phyloP scores from a whole-genome alignment of 1,139 yeast species.

The Debaryomyces robertsiae region DNA sequence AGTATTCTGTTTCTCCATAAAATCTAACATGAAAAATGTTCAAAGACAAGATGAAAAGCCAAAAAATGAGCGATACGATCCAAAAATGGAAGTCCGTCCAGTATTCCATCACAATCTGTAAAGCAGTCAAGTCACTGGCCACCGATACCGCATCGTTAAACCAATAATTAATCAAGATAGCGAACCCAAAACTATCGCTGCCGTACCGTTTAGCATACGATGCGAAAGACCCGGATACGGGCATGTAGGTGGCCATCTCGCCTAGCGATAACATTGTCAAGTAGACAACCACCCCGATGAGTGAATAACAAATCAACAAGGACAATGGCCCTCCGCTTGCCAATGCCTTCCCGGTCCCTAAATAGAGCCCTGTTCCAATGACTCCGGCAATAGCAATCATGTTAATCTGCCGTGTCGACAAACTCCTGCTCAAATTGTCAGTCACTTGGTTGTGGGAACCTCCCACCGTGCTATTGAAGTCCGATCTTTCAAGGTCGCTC shows the following conservation, averaged over 20 bases:
- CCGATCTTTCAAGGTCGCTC: constrained; percentile 5
- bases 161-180: constrained; percentile 65
- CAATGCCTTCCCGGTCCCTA: constrained; percentile 64
- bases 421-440: constrained; percentile 38
- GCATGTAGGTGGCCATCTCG: constrained; percentile 65
- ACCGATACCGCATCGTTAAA: constrained; percentile 64
- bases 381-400: constrained; percentile 71
- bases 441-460: constrained; percentile 6
- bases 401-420: constrained; percentile 55
- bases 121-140: constrained; percentile 62
- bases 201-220: constrained; percentile 62
- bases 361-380: constrained; percentile 68
- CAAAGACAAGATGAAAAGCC: constrained; percentile 54
- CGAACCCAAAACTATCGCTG: constrained; percentile 63
- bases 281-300: constrained; percentile 62
- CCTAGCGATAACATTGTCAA: constrained; percentile 64
- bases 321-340: constrained; percentile 68
- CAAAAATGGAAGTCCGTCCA: constrained; percentile 66
- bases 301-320: constrained; percentile 55
- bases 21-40: constrained; percentile 58
- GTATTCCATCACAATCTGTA: constrained; percentile 58
- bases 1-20: constrained; percentile 47
- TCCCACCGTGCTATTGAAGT: neutral
- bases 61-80: constrained; percentile 58
- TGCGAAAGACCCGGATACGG: constrained; percentile 65